Evolutionary conservation across 208 protist genomes (phyloP).

Genomic region (Leishmania tarentolae): DNA sequence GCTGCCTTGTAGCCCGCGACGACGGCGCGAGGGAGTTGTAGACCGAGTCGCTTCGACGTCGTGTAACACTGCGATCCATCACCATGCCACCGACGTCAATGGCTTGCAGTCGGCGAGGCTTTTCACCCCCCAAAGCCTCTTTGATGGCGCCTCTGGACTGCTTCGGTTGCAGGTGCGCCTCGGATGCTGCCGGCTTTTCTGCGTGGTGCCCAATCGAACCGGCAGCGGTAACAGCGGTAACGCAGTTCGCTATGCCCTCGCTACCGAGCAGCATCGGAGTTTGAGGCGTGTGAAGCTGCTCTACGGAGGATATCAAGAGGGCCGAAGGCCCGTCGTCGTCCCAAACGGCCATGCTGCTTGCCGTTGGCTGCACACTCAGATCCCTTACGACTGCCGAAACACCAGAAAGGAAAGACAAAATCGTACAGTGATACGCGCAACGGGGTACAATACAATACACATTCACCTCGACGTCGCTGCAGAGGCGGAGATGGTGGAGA

Average conservation of each 20-base stretch:
- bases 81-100: background rate
- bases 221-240: too few species aligned
- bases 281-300: background rate
- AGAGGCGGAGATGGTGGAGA: background rate
- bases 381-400: background rate
- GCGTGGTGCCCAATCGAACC: background rate
- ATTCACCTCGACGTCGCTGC: background rate
- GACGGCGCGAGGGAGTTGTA: constrained; percentile 20
- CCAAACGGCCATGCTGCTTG: background rate
- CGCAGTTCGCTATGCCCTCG: background rate
- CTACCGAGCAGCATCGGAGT: background rate
- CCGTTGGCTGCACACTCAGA: background rate
- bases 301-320: background rate
- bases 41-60: background rate
- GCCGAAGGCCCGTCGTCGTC: background rate
- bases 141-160: constrained; percentile 1
- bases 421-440: background rate
- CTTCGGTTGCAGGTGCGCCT: constrained; percentile 3
- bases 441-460: background rate
- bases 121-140: background rate
- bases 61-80: background rate
- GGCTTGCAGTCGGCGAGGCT: constrained; percentile 13
- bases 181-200: background rate
- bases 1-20: constrained; percentile 15
- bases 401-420: background rate